Base-by-base conservation (phyloP, 495 filamentous ascomycete genomes). In the Trichoderma parareesei region DNA sequence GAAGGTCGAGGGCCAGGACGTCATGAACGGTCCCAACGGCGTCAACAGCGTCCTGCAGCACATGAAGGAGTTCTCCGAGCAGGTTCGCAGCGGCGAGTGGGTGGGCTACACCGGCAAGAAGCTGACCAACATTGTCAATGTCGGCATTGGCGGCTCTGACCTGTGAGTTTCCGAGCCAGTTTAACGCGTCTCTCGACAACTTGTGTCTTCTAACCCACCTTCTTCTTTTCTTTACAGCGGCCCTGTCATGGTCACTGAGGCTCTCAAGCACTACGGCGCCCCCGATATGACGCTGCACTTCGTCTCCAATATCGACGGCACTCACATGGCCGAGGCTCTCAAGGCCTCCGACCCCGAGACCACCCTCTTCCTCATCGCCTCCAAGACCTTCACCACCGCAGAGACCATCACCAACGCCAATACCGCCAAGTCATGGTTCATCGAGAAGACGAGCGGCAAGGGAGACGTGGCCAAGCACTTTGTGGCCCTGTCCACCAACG, bases 291-390 rank as follows among this genome's bases (percentile, higher is more conserved):
- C 85, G 43, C 82, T 98, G 60, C 94, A 97, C 84, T 98, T 98
- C 71, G 94, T 98, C 66, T 98, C 94, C 77, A 98, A 98, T 82
- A 97, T 98, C 71, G 94, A 98, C 74, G 94, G 94, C 68, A 98
- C 94, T 61, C 94, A 98, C 79, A 90, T 98, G 72, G 90, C 92
- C 59, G 94, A 98, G 79, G 95, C 94, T 60, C 85, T 98, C 18
- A 87, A 87, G 72, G 73, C 87, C 75, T 93, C 92, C 2, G 84
- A 98, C 75, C 92, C 94, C 18, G 94, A 98, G 80, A 97, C 95
- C 55, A 97, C 93, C 38, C 87, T 98, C 63, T 98, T 98, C 88
- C 82, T 98, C 69, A 85, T 98, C 71, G 94, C 94, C 61, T 97
- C 93, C 76, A 98, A 98, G 86, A 98, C 94, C 64, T 98, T 98